Base-by-base conservation (phyloP, 2,329 filamentous ascomycete species). In the Aquanectria penicillioides region DNA sequence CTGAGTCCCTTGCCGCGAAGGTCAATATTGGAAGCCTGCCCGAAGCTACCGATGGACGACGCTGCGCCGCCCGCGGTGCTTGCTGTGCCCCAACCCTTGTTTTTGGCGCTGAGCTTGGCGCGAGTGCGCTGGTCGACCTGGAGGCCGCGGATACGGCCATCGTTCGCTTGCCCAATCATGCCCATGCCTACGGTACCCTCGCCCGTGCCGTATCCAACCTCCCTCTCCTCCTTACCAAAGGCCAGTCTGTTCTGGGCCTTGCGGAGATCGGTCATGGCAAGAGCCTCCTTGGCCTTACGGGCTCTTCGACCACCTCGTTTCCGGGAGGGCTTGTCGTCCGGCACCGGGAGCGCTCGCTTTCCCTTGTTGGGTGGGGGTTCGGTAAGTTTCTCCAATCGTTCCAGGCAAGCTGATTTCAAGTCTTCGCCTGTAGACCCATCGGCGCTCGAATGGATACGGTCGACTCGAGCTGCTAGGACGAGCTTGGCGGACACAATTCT, bases 201-300 rank as follows among this genome's bases (percentile, higher is more conserved):
- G 47, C 93, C 92, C 1, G 87, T 88, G 29, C 93, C 94, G 74
- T 96, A 98, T 26, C 94, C 94, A 1, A 95, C 89, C 76, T 99
- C 95, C 69, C 88, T 89, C 77, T 99, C 95, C 75, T 98, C 94
- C 74, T 97, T 95, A 57, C 94, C 94, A 71, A 99, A 99, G 0
- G 89, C 93, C 86, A 99, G 90, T 51, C 95, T 87, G 78, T 99
- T 99, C 77, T 98, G 95, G 5, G 93, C 93, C 76, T 98, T 97
- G 65, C 94, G 89, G 25, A 99, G 81, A 53, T 99, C 95, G 0
- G 95, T 99, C 93, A 97, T 97, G 59, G 95, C 94, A 6, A 92
- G 92, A 4, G 94, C 94, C 76, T 97, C 95, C 83, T 99, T 99
- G 59, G 94, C 94, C 76, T 97, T 97, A 56, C 95, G 84, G 11